phyloP scores from a whole-genome alignment of 345 rosid species.

The Eucalyptus coolabah region DNA sequence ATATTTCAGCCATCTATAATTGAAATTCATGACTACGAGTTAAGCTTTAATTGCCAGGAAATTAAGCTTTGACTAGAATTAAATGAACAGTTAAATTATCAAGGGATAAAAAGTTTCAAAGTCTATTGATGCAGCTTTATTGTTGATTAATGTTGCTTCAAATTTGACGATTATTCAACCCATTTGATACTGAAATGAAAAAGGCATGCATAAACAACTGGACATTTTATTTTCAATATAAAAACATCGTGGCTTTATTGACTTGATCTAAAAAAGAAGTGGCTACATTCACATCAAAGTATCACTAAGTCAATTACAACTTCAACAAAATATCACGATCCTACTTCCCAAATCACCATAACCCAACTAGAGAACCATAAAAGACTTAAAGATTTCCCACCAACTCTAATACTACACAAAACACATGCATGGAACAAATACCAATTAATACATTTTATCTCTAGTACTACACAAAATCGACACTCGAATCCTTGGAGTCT shows the following conservation, averaged over 20 bases:
- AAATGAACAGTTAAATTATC: neutral
- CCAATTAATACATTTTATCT: too few relatives aligned
- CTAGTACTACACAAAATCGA: too few relatives aligned
- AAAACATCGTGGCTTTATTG: neutral
- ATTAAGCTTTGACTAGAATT: neutral
- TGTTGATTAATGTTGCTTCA: neutral
- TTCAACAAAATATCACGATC: neutral
- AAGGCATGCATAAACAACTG: neutral
- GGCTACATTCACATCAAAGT: neutral
- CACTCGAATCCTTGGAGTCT: fast-evolving
- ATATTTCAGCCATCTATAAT: neutral
- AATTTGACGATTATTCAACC: neutral
- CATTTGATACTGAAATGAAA: neutral
- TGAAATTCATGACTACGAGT: neutral
- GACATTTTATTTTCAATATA: neutral
- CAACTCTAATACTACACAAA: neutral
- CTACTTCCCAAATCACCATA: neutral
- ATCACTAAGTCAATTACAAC: neutral
- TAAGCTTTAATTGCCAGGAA: neutral
- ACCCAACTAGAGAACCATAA: neutral
- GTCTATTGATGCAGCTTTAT: neutral
- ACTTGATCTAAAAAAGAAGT: neutral
- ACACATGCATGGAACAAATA: neutral
- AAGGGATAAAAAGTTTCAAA: neutral
- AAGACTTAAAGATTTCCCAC: neutral